Conservation (phyloP, 2,329 filamentous ascomycete species). For the Annulohypoxylon truncatum region DNA sequence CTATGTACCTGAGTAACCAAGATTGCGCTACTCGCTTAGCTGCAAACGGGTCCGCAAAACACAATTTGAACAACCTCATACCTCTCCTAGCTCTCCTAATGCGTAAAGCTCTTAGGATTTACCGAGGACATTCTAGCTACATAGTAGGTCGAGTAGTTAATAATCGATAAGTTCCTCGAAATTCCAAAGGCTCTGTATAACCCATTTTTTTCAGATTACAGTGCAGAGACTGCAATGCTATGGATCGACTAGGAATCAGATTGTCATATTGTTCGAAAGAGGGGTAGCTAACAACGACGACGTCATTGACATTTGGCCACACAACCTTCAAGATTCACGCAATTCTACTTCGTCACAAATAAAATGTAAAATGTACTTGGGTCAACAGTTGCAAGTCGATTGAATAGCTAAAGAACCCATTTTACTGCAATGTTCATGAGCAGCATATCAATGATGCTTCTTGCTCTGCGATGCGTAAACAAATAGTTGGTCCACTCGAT, state of each 20-base stretch:
- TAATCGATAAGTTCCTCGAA: no score
- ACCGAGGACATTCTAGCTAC: not conserved
- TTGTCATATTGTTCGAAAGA: not conserved
- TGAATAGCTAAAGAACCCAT: conserved; percentile 43
- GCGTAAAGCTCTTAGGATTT: not conserved
- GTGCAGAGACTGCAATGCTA: no score
- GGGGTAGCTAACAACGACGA: conserved; percentile 14
- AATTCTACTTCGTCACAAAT: conserved; percentile 2
- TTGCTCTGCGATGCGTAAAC: conserved; percentile 44
- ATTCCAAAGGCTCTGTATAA: no score
- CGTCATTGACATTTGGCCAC: conserved; percentile 18
- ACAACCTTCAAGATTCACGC: conserved; percentile 2
- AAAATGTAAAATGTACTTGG: conserved; percentile 11
- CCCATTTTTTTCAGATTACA: no score
- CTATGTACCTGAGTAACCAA: conserved; percentile 6
- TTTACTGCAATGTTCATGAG: conserved; percentile 40
- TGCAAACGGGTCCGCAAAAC: not conserved
- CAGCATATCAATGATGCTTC: conserved; percentile 31
- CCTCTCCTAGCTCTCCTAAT: not conserved
- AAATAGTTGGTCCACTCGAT: conserved; percentile 47
- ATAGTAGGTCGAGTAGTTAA: no score
- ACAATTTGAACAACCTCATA: not conserved
- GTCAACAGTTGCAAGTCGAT: conserved; percentile 42
- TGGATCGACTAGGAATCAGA: not conserved
- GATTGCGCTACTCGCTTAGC: not conserved